phyloP scores from a whole-genome alignment of 2,329 filamentous ascomycete genomes.

The Pestalotiopsis sp. region DNA sequence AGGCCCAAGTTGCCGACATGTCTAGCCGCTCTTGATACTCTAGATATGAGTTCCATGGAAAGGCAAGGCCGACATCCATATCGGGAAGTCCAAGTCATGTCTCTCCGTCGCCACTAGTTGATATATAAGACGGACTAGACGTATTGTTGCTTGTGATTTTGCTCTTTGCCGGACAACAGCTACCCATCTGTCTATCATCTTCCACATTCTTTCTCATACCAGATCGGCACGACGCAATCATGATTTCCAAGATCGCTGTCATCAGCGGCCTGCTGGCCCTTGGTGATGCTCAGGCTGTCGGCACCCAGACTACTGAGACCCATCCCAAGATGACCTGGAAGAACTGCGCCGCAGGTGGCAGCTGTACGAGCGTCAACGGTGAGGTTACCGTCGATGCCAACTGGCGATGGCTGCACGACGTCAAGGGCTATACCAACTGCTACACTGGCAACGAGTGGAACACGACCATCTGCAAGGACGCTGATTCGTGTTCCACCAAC shows the following conservation, averaged over 20 bases:
- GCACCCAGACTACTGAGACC: slow-evolving; percentile 38
- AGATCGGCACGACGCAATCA: slow-evolving; percentile 15
- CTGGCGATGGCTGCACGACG: slow-evolving; percentile 52
- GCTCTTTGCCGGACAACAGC: background rate
- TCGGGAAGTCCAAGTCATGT: background rate
- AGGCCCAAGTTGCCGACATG: slow-evolving; percentile 10
- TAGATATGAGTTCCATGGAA: background rate
- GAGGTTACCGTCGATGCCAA: slow-evolving; percentile 52
- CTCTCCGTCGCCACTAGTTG: background rate
- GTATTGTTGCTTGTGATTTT: background rate
- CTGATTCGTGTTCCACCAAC: slow-evolving; percentile 39
- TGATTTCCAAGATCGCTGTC: slow-evolving; percentile 29
- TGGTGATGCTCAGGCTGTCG: slow-evolving; percentile 43
- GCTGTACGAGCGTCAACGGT: slow-evolving; percentile 44
- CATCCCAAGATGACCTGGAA: slow-evolving; percentile 50
- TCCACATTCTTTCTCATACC: background rate
- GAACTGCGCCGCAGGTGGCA: slow-evolving; percentile 44
- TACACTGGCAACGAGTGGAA: slow-evolving; percentile 46
- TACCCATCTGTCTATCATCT: background rate
- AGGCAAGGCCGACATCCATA: slow-evolving; percentile 3
- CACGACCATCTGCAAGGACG: slow-evolving; percentile 35
- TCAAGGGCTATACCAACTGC: slow-evolving; percentile 45
- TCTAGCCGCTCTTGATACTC: background rate
- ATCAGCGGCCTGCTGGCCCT: slow-evolving; percentile 37
- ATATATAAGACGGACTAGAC: slow-evolving; percentile 1